Percentiles rank a stretch among this genome's conserved stretches.
These are phyloP conservation scores for Staphylotrichum longicolle DNA, from an alignment of 495 filamentous ascomycete species.

Conservation along the genomic window DNA sequence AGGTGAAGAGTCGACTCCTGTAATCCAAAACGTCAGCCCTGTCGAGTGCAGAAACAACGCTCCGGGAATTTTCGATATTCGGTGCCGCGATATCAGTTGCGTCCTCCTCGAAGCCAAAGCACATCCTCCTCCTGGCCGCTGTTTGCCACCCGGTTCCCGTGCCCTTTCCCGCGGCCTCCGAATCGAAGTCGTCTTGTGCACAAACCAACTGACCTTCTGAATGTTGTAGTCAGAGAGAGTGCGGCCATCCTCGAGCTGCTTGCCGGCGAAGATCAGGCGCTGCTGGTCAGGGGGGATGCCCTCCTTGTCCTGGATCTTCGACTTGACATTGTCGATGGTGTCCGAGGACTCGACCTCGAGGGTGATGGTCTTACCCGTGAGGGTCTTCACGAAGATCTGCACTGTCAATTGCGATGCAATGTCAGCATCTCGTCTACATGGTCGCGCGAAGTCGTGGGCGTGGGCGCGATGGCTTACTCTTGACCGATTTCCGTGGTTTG, in stretches of 20 bases:
- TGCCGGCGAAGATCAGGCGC: constrained; percentile 98
- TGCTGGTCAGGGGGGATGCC: constrained; percentile 99
- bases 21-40: constrained; percentile 25
- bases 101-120: not conserved
- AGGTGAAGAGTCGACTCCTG: constrained; percentile 98
- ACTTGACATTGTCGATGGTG: constrained; percentile 98
- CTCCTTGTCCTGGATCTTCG: constrained; percentile 99
- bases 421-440: constrained; percentile 37
- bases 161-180: constrained; percentile 11
- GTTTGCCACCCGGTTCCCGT: constrained; percentile 4
- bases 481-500: constrained; percentile 38
- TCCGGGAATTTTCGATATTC: not conserved
- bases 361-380: constrained; percentile 99
- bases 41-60: not conserved
- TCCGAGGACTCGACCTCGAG: constrained; percentile 98
- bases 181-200: constrained; percentile 12
- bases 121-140: constrained; percentile 10
- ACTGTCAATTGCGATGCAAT: constrained; percentile 25
- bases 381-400: constrained; percentile 90
- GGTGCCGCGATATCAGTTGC: constrained; percentile 7
- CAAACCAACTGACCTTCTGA: constrained; percentile 77
- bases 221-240: constrained; percentile 99
- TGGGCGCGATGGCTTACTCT: constrained; percentile 35
- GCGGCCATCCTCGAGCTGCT: constrained; percentile 99
- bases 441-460: not conserved